A percentile compares a stretch with the other conserved stretches of the same genome.
These are phyloP conservation scores for Nicotiana benthamiana DNA, from an alignment of 257 asterid genomes.

Conservation along the genomic window DNA sequence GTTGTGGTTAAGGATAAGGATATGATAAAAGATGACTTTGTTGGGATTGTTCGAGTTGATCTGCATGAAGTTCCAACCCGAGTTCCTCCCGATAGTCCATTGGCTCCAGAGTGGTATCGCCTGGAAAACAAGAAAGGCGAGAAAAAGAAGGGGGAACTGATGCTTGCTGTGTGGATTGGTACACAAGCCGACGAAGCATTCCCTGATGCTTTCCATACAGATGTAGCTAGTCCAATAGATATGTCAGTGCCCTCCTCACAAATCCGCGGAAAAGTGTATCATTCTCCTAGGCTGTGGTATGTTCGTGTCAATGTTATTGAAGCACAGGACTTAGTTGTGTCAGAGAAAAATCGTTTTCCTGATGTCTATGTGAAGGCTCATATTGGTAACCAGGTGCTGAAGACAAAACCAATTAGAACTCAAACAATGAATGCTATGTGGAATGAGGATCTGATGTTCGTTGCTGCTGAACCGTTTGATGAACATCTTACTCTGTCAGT, in stretches of 20 bases:
- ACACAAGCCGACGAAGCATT: conserved; percentile 98
- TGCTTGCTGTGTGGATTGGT: conserved; percentile 94
- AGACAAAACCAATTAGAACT: conserved; percentile 52
- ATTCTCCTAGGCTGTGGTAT: conserved; percentile 82
- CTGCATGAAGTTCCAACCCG: conserved; percentile 71
- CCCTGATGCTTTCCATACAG: conserved; percentile 91
- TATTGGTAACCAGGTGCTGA: conserved; percentile 64
- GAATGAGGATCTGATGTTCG: conserved; percentile 90
- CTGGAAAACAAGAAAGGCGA: conserved; percentile 65
- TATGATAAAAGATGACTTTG: conserved; percentile 63
- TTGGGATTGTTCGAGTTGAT: conserved; percentile 55
- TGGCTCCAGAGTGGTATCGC: conserved; percentile 93
- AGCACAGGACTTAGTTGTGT: conserved; percentile 64
- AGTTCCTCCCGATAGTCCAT: conserved; percentile 92
- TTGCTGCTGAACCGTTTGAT: conserved; percentile 91
- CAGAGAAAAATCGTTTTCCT: conserved; percentile 49
- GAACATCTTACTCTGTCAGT: conserved; percentile 61
- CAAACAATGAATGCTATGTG: conserved; percentile 48
- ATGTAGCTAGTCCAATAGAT: conserved; percentile 43
- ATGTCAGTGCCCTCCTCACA: conserved; percentile 39
- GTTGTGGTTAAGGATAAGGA: conserved; percentile 69
- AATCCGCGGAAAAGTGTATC: conserved; percentile 82
- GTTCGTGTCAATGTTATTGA: conserved; percentile 74
- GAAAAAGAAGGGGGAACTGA: conserved; percentile 62
- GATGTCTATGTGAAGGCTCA: conserved; percentile 59